These are phyloP conservation scores for Lichtheimia corymbifera DNA, from an alignment of 371 early-diverging fungal genomes.

Conservation along the genomic window DNA sequence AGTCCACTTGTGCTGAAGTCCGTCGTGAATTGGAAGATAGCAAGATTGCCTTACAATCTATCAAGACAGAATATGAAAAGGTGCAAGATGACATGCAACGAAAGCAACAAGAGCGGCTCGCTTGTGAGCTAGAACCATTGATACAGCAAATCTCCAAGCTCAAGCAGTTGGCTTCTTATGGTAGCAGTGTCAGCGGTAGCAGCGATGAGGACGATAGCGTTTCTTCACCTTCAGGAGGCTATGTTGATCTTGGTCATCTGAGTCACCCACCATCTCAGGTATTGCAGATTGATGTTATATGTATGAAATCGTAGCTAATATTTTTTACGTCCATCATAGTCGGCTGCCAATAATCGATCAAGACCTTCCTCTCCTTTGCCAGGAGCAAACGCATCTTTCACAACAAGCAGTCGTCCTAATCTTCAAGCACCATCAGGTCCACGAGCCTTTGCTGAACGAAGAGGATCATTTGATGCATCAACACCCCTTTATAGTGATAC, in stretches of 20 bases:
- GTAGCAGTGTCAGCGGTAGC: background rate
- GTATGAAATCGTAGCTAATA: background rate
- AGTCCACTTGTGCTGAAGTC: conserved; percentile 19
- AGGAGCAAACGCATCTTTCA: background rate
- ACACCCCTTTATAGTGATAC: background rate
- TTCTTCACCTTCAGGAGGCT: conserved; percentile 9
- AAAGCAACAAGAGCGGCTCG: conserved; percentile 14
- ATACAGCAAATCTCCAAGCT: conserved; percentile 33
- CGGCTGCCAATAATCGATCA: background rate
- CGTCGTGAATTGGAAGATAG: conserved; percentile 27
- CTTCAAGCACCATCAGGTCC: background rate
- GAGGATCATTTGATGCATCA: background rate
- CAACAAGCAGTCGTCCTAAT: background rate
- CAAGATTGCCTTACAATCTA: conserved; percentile 23
- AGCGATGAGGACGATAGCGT: conserved; percentile 7
- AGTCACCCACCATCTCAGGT: conserved; percentile 4
- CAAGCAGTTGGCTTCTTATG: conserved; percentile 19
- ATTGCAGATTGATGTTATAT: background rate
- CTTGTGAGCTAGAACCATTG: conserved; percentile 40
- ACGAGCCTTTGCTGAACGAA: background rate
- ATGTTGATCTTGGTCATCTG: conserved; percentile 11
- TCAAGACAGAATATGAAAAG: conserved; percentile 31
- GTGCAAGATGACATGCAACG: conserved; percentile 19
- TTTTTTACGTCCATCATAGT: background rate
- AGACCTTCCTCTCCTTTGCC: background rate